phyloP scores from a whole-genome alignment of 2,329 filamentous ascomycete genomes.

The Talaromyces sp. region DNA sequence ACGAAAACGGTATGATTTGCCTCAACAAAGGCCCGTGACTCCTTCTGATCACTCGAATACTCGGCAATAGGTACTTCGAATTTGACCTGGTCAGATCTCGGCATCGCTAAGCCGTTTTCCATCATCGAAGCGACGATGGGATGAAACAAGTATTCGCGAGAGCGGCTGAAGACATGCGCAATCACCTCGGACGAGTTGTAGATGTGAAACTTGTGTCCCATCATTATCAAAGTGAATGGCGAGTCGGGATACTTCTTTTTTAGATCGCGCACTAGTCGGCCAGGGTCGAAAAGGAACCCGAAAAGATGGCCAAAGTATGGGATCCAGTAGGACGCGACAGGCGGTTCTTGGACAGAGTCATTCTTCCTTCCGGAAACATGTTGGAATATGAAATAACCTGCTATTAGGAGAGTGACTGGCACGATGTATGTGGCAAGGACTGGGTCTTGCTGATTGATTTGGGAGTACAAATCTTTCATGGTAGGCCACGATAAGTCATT shows the following conservation, averaged over 20 bases:
- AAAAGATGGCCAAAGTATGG: slow-evolving; percentile 12
- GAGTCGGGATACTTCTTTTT: slow-evolving; percentile 10
- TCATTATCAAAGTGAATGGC: slow-evolving; percentile 10
- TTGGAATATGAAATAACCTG: background rate
- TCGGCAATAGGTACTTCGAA: slow-evolving; percentile 10
- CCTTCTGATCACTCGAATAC: background rate
- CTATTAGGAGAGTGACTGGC: background rate
- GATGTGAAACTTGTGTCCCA: slow-evolving; percentile 12
- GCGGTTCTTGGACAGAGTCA: slow-evolving; percentile 5
- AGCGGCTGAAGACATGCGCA: slow-evolving; percentile 7
- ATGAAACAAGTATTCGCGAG: slow-evolving; percentile 12
- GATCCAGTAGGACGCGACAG: slow-evolving; percentile 6
- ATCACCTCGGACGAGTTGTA: slow-evolving; percentile 9
- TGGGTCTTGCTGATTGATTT: background rate
- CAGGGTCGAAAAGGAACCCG: slow-evolving; percentile 6
- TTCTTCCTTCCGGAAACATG: background rate
- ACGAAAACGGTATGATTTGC: slow-evolving; percentile 11
- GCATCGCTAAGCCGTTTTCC: slow-evolving; percentile 10
- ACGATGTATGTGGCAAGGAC: background rate
- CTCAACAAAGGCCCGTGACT: slow-evolving; percentile 7
- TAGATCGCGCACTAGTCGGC: slow-evolving; percentile 1
- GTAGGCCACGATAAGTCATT: background rate
- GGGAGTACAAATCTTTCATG: background rate
- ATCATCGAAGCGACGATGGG: slow-evolving; percentile 14
- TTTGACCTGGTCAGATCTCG: slow-evolving; percentile 4